Base-by-base conservation (phyloP, 1,139 yeast species). In the Kluyveromyces marxianus region DNA sequence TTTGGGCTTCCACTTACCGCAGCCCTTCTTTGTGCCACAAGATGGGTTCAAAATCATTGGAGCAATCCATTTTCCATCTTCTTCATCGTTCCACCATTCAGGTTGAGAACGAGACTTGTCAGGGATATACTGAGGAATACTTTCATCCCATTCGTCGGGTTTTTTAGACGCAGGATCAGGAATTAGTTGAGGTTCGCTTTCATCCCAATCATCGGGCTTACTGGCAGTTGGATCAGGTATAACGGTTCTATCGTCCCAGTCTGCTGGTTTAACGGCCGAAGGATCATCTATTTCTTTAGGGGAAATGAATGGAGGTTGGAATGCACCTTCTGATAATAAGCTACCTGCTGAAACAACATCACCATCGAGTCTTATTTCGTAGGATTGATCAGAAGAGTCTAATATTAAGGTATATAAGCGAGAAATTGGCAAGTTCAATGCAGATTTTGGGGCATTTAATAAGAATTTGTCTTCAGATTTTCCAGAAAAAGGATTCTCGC, bases 171-270 rank as follows among this genome's bases (percentile, higher is more conserved):
- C 65, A 21, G 88, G 83, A 62, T 89, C 94, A 4, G 77, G 70
- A 48, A 89, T 81, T 56, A 67, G 63, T 50, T 68, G 64, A 32
- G 81, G 79, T 14, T 76, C 85, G 53, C 71, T 72, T 60, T 79
- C 86, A 57, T 87, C 95, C 83, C 94, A 89, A 61, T 84, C 92
- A 2, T 68, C 84, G 3, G 96, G 96, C 64, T 86, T 85, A 26
- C 76, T 68, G 49, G 72, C 69, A 3, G 69, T 69, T 24, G 89
- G 88, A 64, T 89, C 96, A 26, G 79, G 76, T 47, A 89, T 83
- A 42, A 59, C 64, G 49, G 69, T 71, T 30, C 72, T 72, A 41
- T 86, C 95, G 50, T 79, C 92, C 96, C 96, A 89, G 59, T 81
- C 82, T 0, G 59, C 75, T 3, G 97, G 97, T 68, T 83, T 83